Percentiles rank a stretch among this genome's conserved stretches.
Evolutionary conservation across 1,139 yeast species (phyloP).

Genomic region (Taphrina deformans): DNA sequence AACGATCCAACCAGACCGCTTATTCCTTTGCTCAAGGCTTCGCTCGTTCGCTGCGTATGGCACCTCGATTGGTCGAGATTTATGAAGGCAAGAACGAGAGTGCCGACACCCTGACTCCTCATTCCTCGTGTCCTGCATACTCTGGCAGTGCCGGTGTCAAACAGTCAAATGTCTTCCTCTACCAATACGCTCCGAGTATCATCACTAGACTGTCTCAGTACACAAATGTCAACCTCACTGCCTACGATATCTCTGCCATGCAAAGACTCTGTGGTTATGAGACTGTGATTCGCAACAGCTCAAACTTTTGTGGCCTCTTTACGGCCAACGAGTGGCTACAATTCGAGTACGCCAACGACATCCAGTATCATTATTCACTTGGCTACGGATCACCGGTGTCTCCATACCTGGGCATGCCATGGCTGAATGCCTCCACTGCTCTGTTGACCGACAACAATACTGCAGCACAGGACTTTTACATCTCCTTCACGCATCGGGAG

Average conservation of each 20-base stretch:
- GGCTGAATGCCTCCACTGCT: slow-evolving; percentile 7
- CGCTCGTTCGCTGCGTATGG: slow-evolving; percentile 5
- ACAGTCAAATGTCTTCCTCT: slow-evolving; percentile 10
- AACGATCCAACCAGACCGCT: slow-evolving; percentile 10
- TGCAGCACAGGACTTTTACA: slow-evolving; percentile 8
- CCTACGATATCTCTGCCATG: slow-evolving; percentile 17
- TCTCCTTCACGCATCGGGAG: slow-evolving; percentile 19
- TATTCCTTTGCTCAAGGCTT: slow-evolving; percentile 16
- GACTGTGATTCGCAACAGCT: slow-evolving; percentile 4
- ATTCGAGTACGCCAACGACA: slow-evolving; percentile 16
- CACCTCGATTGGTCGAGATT: slow-evolving; percentile 2
- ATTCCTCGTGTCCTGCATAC: slow-evolving; percentile 13
- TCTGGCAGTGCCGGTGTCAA: slow-evolving; percentile 21
- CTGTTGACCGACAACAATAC: slow-evolving; percentile 13
- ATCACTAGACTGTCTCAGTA: background rate
- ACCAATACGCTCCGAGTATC: slow-evolving; percentile 9
- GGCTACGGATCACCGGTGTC: slow-evolving; percentile 9
- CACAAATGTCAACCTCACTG: slow-evolving; percentile 11
- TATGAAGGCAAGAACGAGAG: slow-evolving; percentile 19
- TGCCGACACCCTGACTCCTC: slow-evolving; percentile 16
- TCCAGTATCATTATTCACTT: slow-evolving; percentile 11
- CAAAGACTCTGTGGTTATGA: slow-evolving; percentile 12
- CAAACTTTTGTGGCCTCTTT: slow-evolving; percentile 3
- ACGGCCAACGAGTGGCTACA: slow-evolving; percentile 8
- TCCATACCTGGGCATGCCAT: slow-evolving; percentile 16